Evolutionary conservation across 139 green algal species (phyloP).

Genomic region (Haematococcus lacustris): DNA sequence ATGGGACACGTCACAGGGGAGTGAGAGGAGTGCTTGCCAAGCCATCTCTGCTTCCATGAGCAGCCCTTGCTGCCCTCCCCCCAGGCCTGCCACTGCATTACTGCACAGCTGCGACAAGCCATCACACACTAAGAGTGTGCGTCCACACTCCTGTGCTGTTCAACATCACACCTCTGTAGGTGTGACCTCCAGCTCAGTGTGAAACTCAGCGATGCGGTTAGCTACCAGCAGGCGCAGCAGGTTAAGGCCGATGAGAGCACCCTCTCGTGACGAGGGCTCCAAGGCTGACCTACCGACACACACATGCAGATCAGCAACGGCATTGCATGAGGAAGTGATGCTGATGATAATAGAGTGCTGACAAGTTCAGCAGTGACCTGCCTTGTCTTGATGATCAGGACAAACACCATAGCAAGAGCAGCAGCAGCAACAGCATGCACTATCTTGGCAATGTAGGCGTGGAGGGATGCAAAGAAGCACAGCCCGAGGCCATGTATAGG

Average conservation of each 20-base stretch:
- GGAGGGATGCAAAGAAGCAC: no score
- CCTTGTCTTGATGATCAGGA: no score
- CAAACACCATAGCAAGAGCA: no score
- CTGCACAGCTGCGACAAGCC: background rate
- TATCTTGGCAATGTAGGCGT: no score
- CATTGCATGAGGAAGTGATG: background rate
- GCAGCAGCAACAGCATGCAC: no score
- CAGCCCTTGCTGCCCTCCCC: background rate
- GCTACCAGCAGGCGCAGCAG: slow-evolving; percentile 89
- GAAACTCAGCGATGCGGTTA: slow-evolving; percentile 96
- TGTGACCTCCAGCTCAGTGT: slow-evolving; percentile 91
- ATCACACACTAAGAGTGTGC: background rate
- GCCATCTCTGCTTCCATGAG: background rate
- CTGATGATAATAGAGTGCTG: background rate
- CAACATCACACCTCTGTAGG: slow-evolving; percentile 38
- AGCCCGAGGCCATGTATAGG: no score
- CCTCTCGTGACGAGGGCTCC: slow-evolving; percentile 57
- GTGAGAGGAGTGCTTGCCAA: background rate
- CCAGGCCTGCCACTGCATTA: background rate
- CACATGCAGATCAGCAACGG: no score
- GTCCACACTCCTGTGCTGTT: background rate
- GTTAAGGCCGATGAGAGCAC: slow-evolving; percentile 70
- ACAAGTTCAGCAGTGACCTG: no score
- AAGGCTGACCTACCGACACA: slow-evolving; percentile 53
- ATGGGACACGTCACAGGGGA: background rate